Percentiles rank a stretch among this genome's conserved stretches.
Conservation (phyloP, 176 grass and related monocot species). For the Dactylis glomerata region DNA sequence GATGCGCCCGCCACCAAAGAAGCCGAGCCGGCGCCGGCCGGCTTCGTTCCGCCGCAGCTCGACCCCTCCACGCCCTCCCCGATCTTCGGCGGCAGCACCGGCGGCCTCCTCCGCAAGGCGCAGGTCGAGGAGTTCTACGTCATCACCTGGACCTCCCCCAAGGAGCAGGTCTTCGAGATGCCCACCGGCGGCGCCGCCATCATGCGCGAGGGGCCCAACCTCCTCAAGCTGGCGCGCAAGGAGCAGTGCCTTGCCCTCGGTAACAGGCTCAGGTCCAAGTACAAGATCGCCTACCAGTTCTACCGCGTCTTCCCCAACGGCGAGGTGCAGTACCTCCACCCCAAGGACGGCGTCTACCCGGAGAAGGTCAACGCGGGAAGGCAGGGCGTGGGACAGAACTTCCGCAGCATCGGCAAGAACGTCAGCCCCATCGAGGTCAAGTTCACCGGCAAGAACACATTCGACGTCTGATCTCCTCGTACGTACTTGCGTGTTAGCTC, state of each 20-base stretch:
- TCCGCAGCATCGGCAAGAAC: constrained; percentile 92
- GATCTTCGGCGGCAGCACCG: constrained; percentile 96
- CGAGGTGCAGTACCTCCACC: constrained; percentile 99
- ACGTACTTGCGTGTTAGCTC: not conserved
- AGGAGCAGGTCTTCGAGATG: constrained; percentile 99
- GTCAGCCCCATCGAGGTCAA: constrained; percentile 93
- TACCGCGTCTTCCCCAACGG: constrained; percentile 98
- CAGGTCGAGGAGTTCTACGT: constrained; percentile 99
- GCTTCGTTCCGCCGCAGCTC: constrained; percentile 92
- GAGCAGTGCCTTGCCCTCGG: constrained; percentile 97
- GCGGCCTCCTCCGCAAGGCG: constrained; percentile 90
- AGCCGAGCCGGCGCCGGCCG: constrained; percentile 43
- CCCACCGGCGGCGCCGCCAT: constrained; percentile 87
- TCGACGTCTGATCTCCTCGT: constrained; percentile 41
- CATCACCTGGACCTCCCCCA: constrained; percentile 94
- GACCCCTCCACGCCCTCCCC: constrained; percentile 93
- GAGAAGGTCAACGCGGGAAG: constrained; percentile 95
- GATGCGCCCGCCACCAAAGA: not conserved
- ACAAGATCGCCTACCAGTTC: constrained; percentile 99
- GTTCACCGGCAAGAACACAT: constrained; percentile 94
- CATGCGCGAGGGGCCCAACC: constrained; percentile 94
- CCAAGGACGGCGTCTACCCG: constrained; percentile 99
- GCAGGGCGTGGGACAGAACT: constrained; percentile 73
- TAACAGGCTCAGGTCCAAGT: constrained; percentile 76
- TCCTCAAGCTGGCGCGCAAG: constrained; percentile 92